Percentiles rank a stretch among this genome's conserved stretches.
Conservation (phyloP, 2,329 filamentous ascomycete genomes). For the Sordariomycetes sp. region DNA sequence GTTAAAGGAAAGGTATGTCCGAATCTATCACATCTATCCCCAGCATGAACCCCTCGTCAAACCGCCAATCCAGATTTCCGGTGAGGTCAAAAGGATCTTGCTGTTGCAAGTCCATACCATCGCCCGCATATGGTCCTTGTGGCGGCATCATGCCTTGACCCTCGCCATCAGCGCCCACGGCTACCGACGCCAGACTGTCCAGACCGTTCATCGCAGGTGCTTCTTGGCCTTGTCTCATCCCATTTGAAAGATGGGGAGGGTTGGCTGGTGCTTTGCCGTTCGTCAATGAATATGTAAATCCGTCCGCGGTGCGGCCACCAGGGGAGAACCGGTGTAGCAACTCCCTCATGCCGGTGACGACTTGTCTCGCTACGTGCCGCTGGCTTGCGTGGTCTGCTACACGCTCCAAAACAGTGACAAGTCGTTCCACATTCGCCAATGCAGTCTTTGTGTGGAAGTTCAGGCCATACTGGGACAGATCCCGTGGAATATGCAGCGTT, state of each 20-base stretch:
- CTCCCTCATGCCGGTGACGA: constrained; percentile 9
- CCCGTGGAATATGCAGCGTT: constrained; percentile 6
- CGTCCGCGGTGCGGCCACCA: neutral
- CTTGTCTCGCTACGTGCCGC: constrained; percentile 9
- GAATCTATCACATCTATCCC: constrained; percentile 7
- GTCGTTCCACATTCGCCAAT: constrained; percentile 5
- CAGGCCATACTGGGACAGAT: constrained; percentile 8
- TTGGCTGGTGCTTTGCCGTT: neutral
- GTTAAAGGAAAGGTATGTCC: constrained; percentile 4
- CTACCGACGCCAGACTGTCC: no score
- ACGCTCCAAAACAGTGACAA: constrained; percentile 5
- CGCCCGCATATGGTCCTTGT: no score
- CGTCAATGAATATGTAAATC: constrained; percentile 4
- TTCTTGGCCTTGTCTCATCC: no score
- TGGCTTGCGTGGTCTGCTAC: constrained; percentile 9
- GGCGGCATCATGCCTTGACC: no score
- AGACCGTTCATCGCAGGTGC: no score
- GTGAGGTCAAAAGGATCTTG: constrained; percentile 10
- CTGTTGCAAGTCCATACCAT: no score
- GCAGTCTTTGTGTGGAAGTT: constrained; percentile 9
- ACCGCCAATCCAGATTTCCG: constrained; percentile 10
- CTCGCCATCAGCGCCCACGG: no score
- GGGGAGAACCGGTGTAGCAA: constrained; percentile 8
- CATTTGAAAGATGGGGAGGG: no score
- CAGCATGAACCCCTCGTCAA: constrained; percentile 10